These are phyloP conservation scores for Crepidotus variabilis DNA, from an alignment of 768 basidiomycete species.

Conservation along the genomic window DNA sequence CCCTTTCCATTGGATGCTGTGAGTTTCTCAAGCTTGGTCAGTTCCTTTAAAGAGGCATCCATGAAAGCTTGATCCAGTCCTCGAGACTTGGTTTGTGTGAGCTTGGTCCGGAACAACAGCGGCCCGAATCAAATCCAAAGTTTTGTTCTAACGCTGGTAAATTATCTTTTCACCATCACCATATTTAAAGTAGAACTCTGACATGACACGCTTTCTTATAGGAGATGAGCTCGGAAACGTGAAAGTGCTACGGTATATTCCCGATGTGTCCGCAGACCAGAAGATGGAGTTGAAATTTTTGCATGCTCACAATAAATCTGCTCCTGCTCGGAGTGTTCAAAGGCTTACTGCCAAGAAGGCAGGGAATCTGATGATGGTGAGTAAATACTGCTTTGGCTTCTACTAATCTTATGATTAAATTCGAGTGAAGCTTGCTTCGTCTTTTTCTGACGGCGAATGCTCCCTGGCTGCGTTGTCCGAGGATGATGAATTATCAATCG, in stretches of 20 bases:
- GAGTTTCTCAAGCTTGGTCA: constrained; percentile 70
- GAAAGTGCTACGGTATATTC: constrained; percentile 50
- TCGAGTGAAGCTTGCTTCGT: constrained; percentile 64
- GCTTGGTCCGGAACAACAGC: not conserved
- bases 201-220: constrained; percentile 66
- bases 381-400: constrained; percentile 21
- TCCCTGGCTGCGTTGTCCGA: constrained; percentile 39
- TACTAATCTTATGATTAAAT: constrained; percentile 12
- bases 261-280: constrained; percentile 21
- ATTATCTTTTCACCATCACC: not conserved
- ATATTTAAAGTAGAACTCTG: not conserved
- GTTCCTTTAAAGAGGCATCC: constrained; percentile 76
- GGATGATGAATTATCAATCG: constrained; percentile 34
- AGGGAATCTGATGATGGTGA: constrained; percentile 1
- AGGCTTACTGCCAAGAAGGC: constrained; percentile 16
- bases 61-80: constrained; percentile 30
- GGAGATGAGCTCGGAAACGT: constrained; percentile 81
- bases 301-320: constrained; percentile 23
- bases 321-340: constrained; percentile 18
- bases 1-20: constrained; percentile 51
- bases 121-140: constrained; percentile 1
- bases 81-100: not conserved
- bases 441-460: constrained; percentile 56
- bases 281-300: constrained; percentile 32
- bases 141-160: constrained; percentile 1